phyloP scores from a whole-genome alignment of 805 yeast species.

The Alloascoidea africana region DNA sequence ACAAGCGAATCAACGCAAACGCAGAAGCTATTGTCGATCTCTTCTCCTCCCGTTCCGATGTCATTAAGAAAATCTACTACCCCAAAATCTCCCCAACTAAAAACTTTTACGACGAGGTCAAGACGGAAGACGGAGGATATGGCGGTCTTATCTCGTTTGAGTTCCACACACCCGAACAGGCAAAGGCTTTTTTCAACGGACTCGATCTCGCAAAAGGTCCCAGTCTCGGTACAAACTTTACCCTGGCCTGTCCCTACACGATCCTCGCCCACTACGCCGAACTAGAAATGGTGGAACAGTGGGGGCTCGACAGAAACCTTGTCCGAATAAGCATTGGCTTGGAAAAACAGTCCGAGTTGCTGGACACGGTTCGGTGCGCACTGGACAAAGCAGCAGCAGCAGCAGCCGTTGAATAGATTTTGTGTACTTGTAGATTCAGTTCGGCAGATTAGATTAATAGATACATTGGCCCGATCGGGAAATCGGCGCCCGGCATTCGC shows the following conservation, averaged over 20 bases:
- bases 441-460: too few relatives aligned
- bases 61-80: slow-evolving; percentile 54
- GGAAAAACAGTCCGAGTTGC: slow-evolving; percentile 51
- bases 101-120: slow-evolving; percentile 54
- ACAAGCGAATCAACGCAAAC: slow-evolving; percentile 22
- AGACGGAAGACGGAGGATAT: slow-evolving; percentile 64
- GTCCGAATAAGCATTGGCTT: slow-evolving; percentile 77
- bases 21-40: slow-evolving; percentile 22
- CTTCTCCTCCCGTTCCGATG: slow-evolving; percentile 18
- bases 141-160: slow-evolving; percentile 75
- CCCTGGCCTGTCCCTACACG: slow-evolving; percentile 82
- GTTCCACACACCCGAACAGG: slow-evolving; percentile 48
- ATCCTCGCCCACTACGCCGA: slow-evolving; percentile 76
- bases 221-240: slow-evolving; percentile 78
- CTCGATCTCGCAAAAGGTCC: slow-evolving; percentile 74
- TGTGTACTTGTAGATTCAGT: too few relatives aligned
- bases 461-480: too few relatives aligned
- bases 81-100: slow-evolving; percentile 45
- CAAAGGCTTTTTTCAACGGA: slow-evolving; percentile 59
- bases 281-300: slow-evolving; percentile 60
- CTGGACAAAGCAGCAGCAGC: slow-evolving; percentile 23
- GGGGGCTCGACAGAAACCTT: slow-evolving; percentile 70
- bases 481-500: too few relatives aligned
- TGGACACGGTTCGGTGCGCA: slow-evolving; percentile 33
- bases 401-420: too few relatives aligned